Evolutionary conservation across 306 rosid species (phyloP).

Genomic region (Castanea mollissima): DNA sequence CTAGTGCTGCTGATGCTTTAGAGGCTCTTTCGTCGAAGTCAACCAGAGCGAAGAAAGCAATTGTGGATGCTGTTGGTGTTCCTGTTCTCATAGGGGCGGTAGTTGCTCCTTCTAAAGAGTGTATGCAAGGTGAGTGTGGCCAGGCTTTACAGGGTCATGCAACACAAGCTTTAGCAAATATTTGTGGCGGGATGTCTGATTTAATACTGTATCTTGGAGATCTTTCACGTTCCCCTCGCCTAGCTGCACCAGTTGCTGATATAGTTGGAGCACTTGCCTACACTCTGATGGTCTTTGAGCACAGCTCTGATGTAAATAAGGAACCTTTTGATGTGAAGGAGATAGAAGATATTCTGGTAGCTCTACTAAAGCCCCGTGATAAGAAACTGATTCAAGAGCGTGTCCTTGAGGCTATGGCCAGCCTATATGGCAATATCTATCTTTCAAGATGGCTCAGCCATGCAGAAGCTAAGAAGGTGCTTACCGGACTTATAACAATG

Average conservation of each 20-base stretch:
- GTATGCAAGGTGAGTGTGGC: conserved; percentile 81
- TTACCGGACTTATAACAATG: conserved; percentile 83
- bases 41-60: conserved; percentile 65
- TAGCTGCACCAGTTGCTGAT: conserved; percentile 78
- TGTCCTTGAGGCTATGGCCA: conserved; percentile 96
- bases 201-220: conserved; percentile 84
- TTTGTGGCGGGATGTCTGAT: conserved; percentile 91
- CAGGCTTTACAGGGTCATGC: conserved; percentile 82
- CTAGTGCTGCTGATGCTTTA: conserved; percentile 97
- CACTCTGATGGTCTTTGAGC: conserved; percentile 79
- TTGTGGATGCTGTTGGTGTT: conserved; percentile 70
- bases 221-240: conserved; percentile 80
- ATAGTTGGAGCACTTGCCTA: conserved; percentile 95
- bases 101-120: conserved; percentile 97
- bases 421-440: conserved; percentile 76
- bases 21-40: conserved; percentile 91
- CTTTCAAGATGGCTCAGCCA: conserved; percentile 68
- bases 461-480: conserved; percentile 85
- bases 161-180: conserved; percentile 79
- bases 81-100: conserved; percentile 86
- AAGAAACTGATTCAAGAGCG: conserved; percentile 83
- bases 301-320: conserved; percentile 43
- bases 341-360: conserved; percentile 80
- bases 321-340: conserved; percentile 63
- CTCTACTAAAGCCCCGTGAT: conserved; percentile 72